Evolutionary conservation across 108 stramenopile species (phyloP), one percentile per base, ranked within the genome.

Genomic region (Thalassiosira profunda): DNA sequence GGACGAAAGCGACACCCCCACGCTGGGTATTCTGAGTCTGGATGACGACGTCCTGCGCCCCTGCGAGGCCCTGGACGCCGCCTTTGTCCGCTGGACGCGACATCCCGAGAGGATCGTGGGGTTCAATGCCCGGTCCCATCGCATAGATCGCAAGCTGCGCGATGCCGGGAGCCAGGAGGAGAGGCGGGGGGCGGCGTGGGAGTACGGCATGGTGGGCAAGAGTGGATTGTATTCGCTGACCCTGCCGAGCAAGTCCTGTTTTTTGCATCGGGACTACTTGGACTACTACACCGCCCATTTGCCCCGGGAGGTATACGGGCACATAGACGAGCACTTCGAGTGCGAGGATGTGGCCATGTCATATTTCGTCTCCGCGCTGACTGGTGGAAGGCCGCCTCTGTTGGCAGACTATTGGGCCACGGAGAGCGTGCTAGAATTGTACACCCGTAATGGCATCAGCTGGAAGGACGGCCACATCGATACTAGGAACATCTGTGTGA

Each of bases 331-430:
- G 5, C 48, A 89, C 49, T 82, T 89, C 17, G 86, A 95, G 68
- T 95, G 93, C 51, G 93, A 95, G 70, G 93, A 95, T 37, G 85
- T 95, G 62, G 90, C 91, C 49, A 86, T 95, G 88, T 84, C 73
- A 33, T 87, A 90, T 59, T 74, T 86, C 42, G 78, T 95, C 21
- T 90, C 90, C 5, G 77, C 86, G 0, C 49, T 79, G 20, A 92
- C 90, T 14, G 55, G 74, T 26, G 93, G 91, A 1, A 71, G 74
- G 38, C 85, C 87, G 4, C 89, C 93, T 0, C 66, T 92, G 15
- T 52, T 95, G 33, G 88, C 91, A 11, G 91, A 95, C 46, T 76
- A 76, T 33, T 95, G 93, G 93, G 86, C 91, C 8, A 78, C 84
- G 21, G 77, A 81, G 26, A 67, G 53, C 40, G 72, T 86, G 72